A percentile compares a stretch with the other conserved stretches of the same genome.
Conservation (phyloP, 306 rosid genomes). For the Ormosia semicastrata region DNA sequence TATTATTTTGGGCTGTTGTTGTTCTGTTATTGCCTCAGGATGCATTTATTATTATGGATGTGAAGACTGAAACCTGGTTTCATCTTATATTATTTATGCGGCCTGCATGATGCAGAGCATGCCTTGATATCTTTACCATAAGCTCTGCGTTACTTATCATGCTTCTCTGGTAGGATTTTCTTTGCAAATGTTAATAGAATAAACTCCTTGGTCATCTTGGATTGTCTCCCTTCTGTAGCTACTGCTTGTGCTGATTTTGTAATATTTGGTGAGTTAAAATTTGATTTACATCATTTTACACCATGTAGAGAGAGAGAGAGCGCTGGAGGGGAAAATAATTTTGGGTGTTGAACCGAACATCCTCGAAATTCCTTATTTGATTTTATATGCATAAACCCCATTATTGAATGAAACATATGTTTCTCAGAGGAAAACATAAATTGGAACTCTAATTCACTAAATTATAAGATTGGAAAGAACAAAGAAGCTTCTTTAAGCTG, state of each 20-base stretch:
- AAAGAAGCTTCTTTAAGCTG: neutral
- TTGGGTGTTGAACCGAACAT: conserved; percentile 7
- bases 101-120: neutral
- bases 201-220: neutral
- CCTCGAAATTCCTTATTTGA: neutral
- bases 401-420: neutral
- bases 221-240: neutral
- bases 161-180: conserved; percentile 2
- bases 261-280: neutral
- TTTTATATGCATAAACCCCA: neutral
- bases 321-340: neutral
- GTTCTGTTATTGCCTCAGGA: neutral
- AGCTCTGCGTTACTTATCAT: neutral
- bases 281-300: neutral
- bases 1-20: neutral
- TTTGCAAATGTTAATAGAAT: neutral
- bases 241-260: neutral
- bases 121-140: conserved; percentile 17
- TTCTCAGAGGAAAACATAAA: neutral
- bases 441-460: neutral
- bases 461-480: neutral
- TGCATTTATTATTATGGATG: neutral
- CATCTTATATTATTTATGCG: neutral
- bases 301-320: neutral
- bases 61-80: neutral